Percentiles rank a stretch among this genome's conserved stretches.
These are phyloP conservation scores for Cercospora sesami DNA, from an alignment of 2,329 filamentous ascomycete species.

Conservation along the genomic window DNA sequence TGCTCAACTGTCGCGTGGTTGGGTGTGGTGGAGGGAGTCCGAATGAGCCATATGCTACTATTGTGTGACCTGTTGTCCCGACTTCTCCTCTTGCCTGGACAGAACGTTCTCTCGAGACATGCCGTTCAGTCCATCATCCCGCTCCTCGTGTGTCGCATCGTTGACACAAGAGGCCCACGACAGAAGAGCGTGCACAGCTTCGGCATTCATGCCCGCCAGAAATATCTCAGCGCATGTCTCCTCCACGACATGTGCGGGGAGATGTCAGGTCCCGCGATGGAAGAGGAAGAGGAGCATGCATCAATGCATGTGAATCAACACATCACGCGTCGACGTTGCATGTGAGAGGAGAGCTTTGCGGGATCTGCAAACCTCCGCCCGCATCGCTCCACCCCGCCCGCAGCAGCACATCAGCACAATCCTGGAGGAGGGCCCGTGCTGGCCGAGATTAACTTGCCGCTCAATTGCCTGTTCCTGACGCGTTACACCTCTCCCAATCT, in stretches of 20 bases:
- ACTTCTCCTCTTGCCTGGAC: background rate
- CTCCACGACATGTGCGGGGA: background rate
- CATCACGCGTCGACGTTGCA: background rate
- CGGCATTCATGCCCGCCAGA: background rate
- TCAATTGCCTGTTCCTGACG: slow-evolving; percentile 7
- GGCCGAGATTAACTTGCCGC: background rate
- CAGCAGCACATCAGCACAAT: background rate
- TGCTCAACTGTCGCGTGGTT: background rate
- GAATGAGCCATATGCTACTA: background rate
- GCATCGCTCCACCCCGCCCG: background rate
- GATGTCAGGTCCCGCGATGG: background rate
- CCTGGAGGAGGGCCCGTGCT: background rate
- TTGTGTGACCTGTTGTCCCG: background rate
- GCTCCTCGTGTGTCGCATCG: background rate
- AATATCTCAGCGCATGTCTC: background rate
- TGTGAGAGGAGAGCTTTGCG: background rate
- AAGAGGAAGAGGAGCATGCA: background rate
- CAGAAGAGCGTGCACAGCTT: background rate
- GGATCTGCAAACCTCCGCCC: background rate
- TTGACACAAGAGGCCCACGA: too few relatives aligned
- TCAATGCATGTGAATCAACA: background rate
- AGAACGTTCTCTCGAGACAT: background rate
- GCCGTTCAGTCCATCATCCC: background rate
- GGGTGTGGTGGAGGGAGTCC: slow-evolving; percentile 1
- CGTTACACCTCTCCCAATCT: background rate